phyloP scores from a whole-genome alignment of 352 stramenopile genomes.

The Pythium dissotocum region DNA sequence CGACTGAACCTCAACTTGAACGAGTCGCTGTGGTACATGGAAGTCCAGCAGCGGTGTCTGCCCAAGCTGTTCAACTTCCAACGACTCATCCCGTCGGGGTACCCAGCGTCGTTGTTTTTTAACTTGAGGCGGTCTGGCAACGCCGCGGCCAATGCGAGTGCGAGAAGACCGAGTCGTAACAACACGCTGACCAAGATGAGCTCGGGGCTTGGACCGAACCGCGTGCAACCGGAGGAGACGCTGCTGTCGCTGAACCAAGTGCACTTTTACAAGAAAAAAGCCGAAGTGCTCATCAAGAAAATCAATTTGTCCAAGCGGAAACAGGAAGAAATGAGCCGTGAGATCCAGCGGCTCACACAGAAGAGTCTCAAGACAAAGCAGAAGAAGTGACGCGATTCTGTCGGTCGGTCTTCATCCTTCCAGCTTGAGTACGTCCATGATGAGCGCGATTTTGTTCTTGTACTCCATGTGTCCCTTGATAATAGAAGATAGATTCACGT shows the following conservation, averaged over 20 bases:
- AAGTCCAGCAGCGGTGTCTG: slow-evolving; percentile 39
- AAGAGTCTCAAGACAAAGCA: slow-evolving; percentile 44
- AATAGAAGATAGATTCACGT: slow-evolving; percentile 80
- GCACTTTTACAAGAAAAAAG: slow-evolving; percentile 64
- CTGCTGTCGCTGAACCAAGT: slow-evolving; percentile 55
- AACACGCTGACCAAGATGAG: slow-evolving; percentile 13
- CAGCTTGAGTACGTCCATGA: slow-evolving; percentile 75
- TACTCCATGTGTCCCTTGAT: slow-evolving; percentile 86
- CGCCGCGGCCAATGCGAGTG: neutral
- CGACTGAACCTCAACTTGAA: slow-evolving; percentile 5
- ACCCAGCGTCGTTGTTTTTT: slow-evolving; percentile 23
- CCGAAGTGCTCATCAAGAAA: slow-evolving; percentile 64
- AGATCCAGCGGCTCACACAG: slow-evolving; percentile 65
- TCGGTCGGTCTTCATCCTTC: slow-evolving; percentile 39
- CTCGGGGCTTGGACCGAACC: slow-evolving; percentile 17
- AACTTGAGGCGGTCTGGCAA: slow-evolving; percentile 11
- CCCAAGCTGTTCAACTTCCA: slow-evolving; percentile 47
- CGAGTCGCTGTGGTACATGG: slow-evolving; percentile 21
- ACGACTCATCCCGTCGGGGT: slow-evolving; percentile 35
- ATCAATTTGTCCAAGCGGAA: slow-evolving; percentile 63
- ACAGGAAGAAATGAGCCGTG: slow-evolving; percentile 62
- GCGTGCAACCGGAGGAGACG: slow-evolving; percentile 58
- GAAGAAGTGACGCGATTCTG: slow-evolving; percentile 3
- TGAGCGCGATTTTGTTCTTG: slow-evolving; percentile 86
- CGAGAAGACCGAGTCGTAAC: slow-evolving; percentile 17